A percentile compares a stretch with the other conserved stretches of the same genome.
Evolutionary conservation across 73 alveolate species (phyloP).

Genomic region (Blepharisma stoltei): DNA sequence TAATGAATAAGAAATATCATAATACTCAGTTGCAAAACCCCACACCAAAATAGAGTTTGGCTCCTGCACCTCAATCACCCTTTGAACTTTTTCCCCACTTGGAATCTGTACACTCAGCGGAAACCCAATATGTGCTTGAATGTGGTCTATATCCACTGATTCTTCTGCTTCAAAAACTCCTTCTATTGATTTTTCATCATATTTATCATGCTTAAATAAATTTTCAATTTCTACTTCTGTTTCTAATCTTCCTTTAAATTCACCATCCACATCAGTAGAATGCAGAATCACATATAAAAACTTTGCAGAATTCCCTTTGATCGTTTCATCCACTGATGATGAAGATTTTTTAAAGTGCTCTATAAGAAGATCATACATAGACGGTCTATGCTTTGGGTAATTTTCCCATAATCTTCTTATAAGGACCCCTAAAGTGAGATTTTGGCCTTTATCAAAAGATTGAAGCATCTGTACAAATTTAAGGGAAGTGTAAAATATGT

Average conservation of each 20-base stretch:
- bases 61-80: conserved; percentile 63
- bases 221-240: not conserved
- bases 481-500: not conserved
- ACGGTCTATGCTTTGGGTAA: not conserved
- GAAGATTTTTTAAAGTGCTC: not conserved
- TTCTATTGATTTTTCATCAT: not conserved
- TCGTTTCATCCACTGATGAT: not conserved
- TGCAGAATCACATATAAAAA: not conserved
- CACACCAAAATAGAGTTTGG: conserved; percentile 65
- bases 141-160: not conserved
- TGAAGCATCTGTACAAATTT: not conserved
- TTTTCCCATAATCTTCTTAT: not conserved
- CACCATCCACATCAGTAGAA: not conserved
- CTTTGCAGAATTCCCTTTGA: not conserved
- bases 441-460: not conserved
- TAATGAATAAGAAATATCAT: conserved; percentile 68
- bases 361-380: no score
- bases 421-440: not conserved
- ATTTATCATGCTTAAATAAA: not conserved
- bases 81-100: conserved; percentile 61
- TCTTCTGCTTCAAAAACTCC: not conserved
- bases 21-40: conserved; percentile 55
- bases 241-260: not conserved
- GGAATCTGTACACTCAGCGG: conserved; percentile 50
- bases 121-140: conserved; percentile 43